These are phyloP conservation scores for Cordyceps pruinosa DNA, from an alignment of 2,329 filamentous ascomycete species.

Conservation along the genomic window DNA sequence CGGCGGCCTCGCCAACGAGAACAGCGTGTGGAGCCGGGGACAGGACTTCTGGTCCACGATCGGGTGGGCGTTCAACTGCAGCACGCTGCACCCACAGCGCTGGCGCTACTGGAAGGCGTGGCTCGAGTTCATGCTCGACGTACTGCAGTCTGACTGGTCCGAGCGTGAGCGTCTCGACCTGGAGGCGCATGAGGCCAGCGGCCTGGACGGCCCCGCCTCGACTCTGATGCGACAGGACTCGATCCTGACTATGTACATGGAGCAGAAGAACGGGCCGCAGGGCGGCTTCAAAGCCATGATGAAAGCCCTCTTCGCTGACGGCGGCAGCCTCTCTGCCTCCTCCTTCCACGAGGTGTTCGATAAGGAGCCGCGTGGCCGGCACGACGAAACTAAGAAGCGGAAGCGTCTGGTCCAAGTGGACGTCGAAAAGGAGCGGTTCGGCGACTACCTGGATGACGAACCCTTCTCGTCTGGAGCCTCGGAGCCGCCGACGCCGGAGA, in stretches of 20 bases:
- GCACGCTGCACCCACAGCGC: constrained; percentile 59
- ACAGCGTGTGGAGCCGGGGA: constrained; percentile 66
- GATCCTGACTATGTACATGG: constrained; percentile 55
- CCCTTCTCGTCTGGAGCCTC: constrained; percentile 40
- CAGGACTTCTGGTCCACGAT: constrained; percentile 84
- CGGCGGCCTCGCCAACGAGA: constrained; percentile 53
- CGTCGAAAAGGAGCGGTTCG: constrained; percentile 52
- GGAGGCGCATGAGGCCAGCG: constrained; percentile 21
- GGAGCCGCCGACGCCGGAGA: constrained; percentile 39
- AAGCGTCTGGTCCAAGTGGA: constrained; percentile 44
- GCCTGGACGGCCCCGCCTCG: constrained; percentile 20
- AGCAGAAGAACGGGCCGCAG: constrained; percentile 38
- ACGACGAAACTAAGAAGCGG: constrained; percentile 37
- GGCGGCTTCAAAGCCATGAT: constrained; percentile 48
- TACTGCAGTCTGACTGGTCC: constrained; percentile 64
- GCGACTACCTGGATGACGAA: constrained; percentile 55
- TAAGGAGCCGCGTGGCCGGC: constrained; percentile 46
- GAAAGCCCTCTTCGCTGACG: constrained; percentile 62
- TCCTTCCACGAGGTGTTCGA: constrained; percentile 62
- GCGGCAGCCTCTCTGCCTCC: constrained; percentile 42
- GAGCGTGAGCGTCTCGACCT: constrained; percentile 47
- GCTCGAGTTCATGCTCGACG: constrained; percentile 72
- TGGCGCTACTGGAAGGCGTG: constrained; percentile 80
- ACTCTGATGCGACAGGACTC: constrained; percentile 39
- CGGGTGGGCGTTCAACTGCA: constrained; percentile 93